phyloP scores from a whole-genome alignment of 2,329 filamentous ascomycete genomes.

The Sclerotinia sclerotiorum region DNA sequence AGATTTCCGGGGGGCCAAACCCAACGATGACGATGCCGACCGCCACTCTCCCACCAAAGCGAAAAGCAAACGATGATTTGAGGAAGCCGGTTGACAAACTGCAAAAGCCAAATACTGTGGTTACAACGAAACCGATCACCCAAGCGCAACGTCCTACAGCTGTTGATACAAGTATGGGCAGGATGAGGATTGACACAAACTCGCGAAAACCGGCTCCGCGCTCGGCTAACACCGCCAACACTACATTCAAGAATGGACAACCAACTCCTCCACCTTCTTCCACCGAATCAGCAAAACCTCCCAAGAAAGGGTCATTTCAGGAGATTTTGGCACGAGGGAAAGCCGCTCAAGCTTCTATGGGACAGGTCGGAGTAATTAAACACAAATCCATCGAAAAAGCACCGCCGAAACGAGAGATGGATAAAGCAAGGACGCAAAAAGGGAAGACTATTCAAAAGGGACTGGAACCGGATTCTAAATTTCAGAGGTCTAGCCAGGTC shows the following conservation, averaged over 20 bases:
- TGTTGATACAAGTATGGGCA: conserved; percentile 31
- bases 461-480: conserved; percentile 35
- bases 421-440: conserved; percentile 36
- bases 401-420: conserved; percentile 53
- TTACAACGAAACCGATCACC: conserved; percentile 31
- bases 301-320: conserved; percentile 72
- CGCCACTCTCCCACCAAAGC: conserved; percentile 47
- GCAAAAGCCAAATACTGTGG: conserved; percentile 40
- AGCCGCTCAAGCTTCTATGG: conserved; percentile 60
- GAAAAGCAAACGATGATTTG: conserved; percentile 57
- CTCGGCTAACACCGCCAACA: conserved; percentile 22
- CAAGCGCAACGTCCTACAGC: conserved; percentile 27
- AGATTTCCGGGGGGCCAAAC: conserved; percentile 56
- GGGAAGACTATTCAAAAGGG: conserved; percentile 34
- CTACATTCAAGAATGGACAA: conserved; percentile 33
- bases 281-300: conserved; percentile 42
- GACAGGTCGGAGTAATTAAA: conserved; percentile 66
- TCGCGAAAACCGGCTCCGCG: conserved; percentile 23
- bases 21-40: conserved; percentile 34
- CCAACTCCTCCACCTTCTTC: conserved; percentile 32
- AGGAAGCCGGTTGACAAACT: conserved; percentile 46
- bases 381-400: conserved; percentile 70
- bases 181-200: conserved; percentile 29
- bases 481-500: conserved; percentile 28
- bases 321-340: conserved; percentile 73